These are phyloP conservation scores for Pterocarpus macrocarpus DNA, from an alignment of 306 rosid genomes.

Conservation along the genomic window DNA sequence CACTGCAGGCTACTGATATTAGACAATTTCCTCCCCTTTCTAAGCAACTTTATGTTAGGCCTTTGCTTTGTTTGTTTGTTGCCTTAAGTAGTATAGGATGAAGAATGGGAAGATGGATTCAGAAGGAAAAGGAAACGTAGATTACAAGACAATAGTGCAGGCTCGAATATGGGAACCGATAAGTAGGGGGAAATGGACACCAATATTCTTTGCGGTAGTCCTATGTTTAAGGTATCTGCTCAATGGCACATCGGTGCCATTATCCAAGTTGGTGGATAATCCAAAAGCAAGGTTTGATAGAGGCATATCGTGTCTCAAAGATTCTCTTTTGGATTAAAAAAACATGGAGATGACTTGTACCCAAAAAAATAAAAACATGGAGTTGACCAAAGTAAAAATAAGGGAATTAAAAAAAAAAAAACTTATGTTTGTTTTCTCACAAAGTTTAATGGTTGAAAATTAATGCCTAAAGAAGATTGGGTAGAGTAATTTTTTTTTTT, in stretches of 20 bases:
- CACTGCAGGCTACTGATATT: not conserved
- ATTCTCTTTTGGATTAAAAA: not conserved
- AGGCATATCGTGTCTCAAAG: not conserved
- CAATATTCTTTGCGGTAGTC: slow-evolving; percentile 40
- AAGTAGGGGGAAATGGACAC: slow-evolving; percentile 20
- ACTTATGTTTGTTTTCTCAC: no score
- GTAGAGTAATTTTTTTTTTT: no score
- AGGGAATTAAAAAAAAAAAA: no score
- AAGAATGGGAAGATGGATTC: slow-evolving; percentile 21
- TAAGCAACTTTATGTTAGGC: not conserved
- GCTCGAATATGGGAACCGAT: slow-evolving; percentile 4
- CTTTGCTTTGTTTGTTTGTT: slow-evolving; percentile 16
- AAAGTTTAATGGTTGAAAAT: no score
- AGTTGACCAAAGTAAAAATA: no score
- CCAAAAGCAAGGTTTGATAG: not conserved
- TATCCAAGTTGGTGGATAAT: slow-evolving; percentile 38
- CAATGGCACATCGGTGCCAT: not conserved
- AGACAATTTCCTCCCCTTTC: not conserved
- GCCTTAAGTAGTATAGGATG: slow-evolving; percentile 5
- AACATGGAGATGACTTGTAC: no score
- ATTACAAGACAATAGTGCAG: slow-evolving; percentile 26
- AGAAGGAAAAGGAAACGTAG: slow-evolving; percentile 40
- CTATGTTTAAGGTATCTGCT: slow-evolving; percentile 35
- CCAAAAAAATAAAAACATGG: no score
- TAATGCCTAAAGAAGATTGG: no score